phyloP scores from a whole-genome alignment of 176 grass and related monocot species.

The Alopecurus myosuroides region DNA sequence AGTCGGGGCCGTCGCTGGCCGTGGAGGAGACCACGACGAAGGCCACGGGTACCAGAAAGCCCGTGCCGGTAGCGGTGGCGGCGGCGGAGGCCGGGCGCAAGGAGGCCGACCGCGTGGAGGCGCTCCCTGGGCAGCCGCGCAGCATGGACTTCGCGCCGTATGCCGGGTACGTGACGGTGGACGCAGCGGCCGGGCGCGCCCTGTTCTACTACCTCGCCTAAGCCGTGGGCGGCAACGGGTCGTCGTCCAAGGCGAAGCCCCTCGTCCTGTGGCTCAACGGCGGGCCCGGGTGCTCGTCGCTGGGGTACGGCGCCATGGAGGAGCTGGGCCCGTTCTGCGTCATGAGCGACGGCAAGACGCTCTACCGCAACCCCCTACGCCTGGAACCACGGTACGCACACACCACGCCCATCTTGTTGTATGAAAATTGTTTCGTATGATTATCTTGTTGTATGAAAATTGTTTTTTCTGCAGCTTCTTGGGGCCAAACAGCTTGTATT shows the following conservation, averaged over 20 bases:
- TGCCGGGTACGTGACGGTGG: slow-evolving; percentile 83
- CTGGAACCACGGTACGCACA: slow-evolving; percentile 76
- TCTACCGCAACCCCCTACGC: slow-evolving; percentile 74
- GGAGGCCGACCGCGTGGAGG: slow-evolving; percentile 51
- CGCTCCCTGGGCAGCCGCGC: slow-evolving; percentile 61
- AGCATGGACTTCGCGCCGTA: slow-evolving; percentile 71
- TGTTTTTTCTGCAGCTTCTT: too few relatives aligned
- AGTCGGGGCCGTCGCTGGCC: slow-evolving; percentile 22
- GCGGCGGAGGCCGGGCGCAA: slow-evolving; percentile 12
- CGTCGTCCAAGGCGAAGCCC: slow-evolving; percentile 41
- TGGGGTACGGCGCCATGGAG: slow-evolving; percentile 91
- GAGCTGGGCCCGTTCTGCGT: slow-evolving; percentile 90
- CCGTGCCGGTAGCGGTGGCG: not conserved
- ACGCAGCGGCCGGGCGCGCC: slow-evolving; percentile 45
- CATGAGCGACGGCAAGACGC: slow-evolving; percentile 72
- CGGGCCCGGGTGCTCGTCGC: slow-evolving; percentile 85
- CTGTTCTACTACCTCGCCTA: slow-evolving; percentile 94
- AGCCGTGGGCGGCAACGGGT: slow-evolving; percentile 14
- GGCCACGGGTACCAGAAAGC: not conserved
- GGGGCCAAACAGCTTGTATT: too few relatives aligned
- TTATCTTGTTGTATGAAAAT: too few relatives aligned
- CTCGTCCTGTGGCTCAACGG: slow-evolving; percentile 94
- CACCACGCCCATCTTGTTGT: too few relatives aligned
- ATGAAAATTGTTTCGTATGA: too few relatives aligned
- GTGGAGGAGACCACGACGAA: not conserved